These are phyloP conservation scores for Alternaria ethzedia DNA, from an alignment of 2,329 filamentous ascomycete species.

Conservation along the genomic window DNA sequence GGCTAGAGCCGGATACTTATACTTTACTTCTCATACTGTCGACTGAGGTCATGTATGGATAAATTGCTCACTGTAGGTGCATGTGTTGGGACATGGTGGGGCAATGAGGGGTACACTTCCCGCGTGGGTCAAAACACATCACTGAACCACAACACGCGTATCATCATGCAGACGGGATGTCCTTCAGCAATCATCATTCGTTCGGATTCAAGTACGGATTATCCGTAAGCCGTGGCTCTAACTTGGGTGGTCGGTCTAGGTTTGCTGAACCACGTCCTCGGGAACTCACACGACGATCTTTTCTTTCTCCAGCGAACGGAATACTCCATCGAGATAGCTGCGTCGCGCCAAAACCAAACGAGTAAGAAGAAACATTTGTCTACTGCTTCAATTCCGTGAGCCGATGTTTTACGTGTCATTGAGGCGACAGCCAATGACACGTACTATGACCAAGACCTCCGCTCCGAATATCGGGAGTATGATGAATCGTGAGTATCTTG, in stretches of 20 bases:
- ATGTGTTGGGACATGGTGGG: constrained; percentile 14
- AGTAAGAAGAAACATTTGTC: not conserved
- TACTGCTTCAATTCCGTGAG: not conserved
- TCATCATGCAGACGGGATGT: not conserved
- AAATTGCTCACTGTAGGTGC: constrained; percentile 13
- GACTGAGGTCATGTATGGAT: not conserved
- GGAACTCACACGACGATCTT: not conserved
- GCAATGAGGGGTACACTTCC: constrained; percentile 18
- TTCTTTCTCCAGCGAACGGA: not conserved
- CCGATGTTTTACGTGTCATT: not conserved
- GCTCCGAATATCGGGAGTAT: not conserved
- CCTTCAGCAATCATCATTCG: not conserved
- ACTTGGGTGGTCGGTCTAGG: not conserved
- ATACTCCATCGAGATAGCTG: not conserved
- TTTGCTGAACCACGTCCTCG: not conserved
- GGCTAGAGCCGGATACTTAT: not conserved
- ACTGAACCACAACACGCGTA: not conserved
- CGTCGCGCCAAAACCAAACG: not conserved
- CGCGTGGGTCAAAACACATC: constrained; percentile 1
- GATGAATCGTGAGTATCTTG: not conserved
- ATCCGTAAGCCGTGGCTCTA: not conserved
- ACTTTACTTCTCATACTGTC: not conserved
- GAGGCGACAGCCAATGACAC: not conserved
- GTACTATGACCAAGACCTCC: not conserved
- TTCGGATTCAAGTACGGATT: not conserved